phyloP scores from a whole-genome alignment of 176 grass and related monocot species.

The Saccharum spontaneum region DNA sequence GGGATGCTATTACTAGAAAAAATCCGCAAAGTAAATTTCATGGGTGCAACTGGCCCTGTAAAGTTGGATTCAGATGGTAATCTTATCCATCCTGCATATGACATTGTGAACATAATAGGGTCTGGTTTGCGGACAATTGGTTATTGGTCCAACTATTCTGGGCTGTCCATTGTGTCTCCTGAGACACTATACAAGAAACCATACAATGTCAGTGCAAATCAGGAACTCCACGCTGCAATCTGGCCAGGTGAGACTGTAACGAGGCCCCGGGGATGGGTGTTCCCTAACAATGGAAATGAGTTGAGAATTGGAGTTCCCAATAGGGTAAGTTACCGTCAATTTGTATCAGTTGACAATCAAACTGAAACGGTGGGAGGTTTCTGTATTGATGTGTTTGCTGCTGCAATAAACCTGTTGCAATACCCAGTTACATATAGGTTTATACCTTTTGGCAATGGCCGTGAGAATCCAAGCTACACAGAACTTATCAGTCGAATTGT shows the following conservation, averaged over 20 bases:
- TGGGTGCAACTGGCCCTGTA: constrained; percentile 62
- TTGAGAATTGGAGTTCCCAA: constrained; percentile 76
- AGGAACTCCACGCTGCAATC: constrained; percentile 48
- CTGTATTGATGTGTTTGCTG: constrained; percentile 92
- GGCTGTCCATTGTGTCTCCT: constrained; percentile 63
- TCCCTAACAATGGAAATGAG: constrained; percentile 76
- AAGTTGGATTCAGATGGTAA: constrained; percentile 69
- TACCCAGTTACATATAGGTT: constrained; percentile 77
- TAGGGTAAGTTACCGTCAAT: constrained; percentile 69
- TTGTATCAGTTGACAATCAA: constrained; percentile 40
- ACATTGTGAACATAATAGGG: constrained; percentile 80
- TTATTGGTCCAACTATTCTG: constrained; percentile 91
- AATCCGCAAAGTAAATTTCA: constrained; percentile 60
- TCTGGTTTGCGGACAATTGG: constrained; percentile 68
- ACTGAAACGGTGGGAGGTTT: constrained; percentile 53
- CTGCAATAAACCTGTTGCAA: constrained; percentile 67
- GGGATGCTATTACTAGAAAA: constrained; percentile 56
- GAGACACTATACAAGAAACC: constrained; percentile 66
- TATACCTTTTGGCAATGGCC: constrained; percentile 60
- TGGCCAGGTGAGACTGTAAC: constrained; percentile 71
- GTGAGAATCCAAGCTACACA: constrained; percentile 66
- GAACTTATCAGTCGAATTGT: constrained; percentile 46
- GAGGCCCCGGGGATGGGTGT: constrained; percentile 81
- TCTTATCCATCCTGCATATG: constrained; percentile 70
- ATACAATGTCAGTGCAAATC: constrained; percentile 41